Percentiles rank a stretch among this genome's conserved stretches.
phyloP scores from a whole-genome alignment of 306 rosid genomes.

The Fragaria nilgerrensis region DNA sequence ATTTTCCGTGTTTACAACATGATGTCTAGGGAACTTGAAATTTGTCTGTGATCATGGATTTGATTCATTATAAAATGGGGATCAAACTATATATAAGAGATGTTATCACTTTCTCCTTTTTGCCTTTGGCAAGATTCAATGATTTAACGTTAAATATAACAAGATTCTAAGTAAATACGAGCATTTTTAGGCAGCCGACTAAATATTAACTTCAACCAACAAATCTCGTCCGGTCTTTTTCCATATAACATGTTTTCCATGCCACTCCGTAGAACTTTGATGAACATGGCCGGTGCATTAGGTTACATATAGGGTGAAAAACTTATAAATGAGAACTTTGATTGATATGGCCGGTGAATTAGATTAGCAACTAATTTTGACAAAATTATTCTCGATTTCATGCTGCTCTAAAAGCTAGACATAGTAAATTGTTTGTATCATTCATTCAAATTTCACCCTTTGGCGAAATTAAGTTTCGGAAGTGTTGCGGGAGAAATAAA shows the following conservation, averaged over 20 bases:
- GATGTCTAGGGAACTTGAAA: slow-evolving; percentile 30
- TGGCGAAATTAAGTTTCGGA: too few relatives aligned
- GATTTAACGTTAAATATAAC: background rate
- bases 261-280: background rate
- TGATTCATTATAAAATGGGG: background rate
- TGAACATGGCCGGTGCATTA: background rate
- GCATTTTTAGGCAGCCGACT: background rate
- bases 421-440: too few relatives aligned
- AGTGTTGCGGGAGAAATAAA: too few relatives aligned
- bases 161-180: slow-evolving; percentile 1
- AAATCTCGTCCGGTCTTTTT: background rate
- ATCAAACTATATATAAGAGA: background rate
- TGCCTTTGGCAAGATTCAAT: background rate
- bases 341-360: background rate
- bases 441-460: too few relatives aligned
- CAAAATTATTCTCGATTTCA: background rate
- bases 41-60: slow-evolving; percentile 14
- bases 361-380: background rate
- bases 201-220: background rate
- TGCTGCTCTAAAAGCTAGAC: too few relatives aligned
- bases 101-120: slow-evolving; percentile 1
- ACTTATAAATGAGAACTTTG: background rate
- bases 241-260: background rate
- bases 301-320: background rate
- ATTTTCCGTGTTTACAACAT: too few relatives aligned